phyloP scores from a whole-genome alignment of 768 basidiomycete species.

The Tylopilus rubrobrunneus region DNA sequence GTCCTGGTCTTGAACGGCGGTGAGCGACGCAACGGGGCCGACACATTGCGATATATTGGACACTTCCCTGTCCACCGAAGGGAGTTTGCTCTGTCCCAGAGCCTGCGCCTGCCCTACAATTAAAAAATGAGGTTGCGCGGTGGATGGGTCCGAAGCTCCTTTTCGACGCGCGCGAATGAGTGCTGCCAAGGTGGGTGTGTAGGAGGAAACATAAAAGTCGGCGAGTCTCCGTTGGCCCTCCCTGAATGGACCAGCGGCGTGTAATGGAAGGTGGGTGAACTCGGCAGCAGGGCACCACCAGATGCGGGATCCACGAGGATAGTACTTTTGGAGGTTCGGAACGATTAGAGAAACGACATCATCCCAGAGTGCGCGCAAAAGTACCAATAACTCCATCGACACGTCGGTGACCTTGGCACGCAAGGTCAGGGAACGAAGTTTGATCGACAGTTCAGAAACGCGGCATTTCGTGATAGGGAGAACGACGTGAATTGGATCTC shows the following conservation, averaged over 20 bases:
- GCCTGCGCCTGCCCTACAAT: constrained; percentile 4
- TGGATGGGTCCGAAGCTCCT: not conserved
- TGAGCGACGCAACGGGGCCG: not conserved
- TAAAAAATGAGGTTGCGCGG: not conserved
- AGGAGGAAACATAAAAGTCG: not conserved
- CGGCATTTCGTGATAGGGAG: not conserved
- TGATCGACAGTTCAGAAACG: not conserved
- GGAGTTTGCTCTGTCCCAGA: not conserved
- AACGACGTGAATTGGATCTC: not conserved
- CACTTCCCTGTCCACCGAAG: not conserved
- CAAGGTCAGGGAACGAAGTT: not conserved
- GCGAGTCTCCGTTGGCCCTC: not conserved
- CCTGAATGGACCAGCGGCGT: not conserved
- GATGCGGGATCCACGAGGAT: not conserved
- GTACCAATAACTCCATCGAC: too few species aligned
- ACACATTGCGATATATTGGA: not conserved
- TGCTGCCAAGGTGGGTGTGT: not conserved
- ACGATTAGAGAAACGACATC: too few species aligned
- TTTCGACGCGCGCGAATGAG: not conserved
- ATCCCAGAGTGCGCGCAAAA: too few species aligned
- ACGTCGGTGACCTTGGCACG: not conserved
- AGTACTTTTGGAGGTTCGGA: not conserved
- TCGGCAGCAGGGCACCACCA: too few species aligned
- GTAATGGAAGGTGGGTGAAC: too few species aligned
- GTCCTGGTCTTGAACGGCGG: not conserved